Evolutionary conservation across 306 rosid species (phyloP), one percentile per base, ranked within the genome.

Genomic region (Quercus agrifolia): DNA sequence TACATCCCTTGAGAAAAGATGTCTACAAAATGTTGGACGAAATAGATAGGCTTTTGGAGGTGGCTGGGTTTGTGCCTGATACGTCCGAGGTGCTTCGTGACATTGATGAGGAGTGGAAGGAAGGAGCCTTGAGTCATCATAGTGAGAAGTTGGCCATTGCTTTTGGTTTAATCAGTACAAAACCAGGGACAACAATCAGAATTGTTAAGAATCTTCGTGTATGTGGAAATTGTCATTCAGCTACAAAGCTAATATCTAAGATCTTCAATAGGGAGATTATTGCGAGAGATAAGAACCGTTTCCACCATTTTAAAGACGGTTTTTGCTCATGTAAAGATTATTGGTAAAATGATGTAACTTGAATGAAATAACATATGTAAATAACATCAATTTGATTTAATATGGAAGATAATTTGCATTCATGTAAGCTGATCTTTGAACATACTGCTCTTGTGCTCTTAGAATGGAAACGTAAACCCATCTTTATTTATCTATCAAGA

Each of bases 201-300:
- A 90, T 94, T 8, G 88, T 90, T 27, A 94, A 91, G 88, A 94
- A 94, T 80, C 97, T 94, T 78, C 94, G 95, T 62, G 99, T 92
- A 4, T 94, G 97, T 71, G 75, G 88, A 63, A 92, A 94, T 79
- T 94, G 99, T 30, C 95, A 94, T 80, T 83, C 88, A 0, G 98
- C 98, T 71, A 92, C 91, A 5, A 93, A 93, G 84, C 82, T 93
- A 5, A 89, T 90, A 79, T 90, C 92, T 41, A 94, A 89, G 88
- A 89, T 92, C 79, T 91, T 91, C 78, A 82, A 87, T 21, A 83
- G 96, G 83, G 94, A 92, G 83, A 92, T 90, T 17, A 87, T 94
- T 80, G 97, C 99, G 28, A 90, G 97, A 83, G 94, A 92, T 85
- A 87, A 91, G 74, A 91, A 90, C 76, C 93, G 89, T 25, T 91